Conservation (phyloP, 192 early-diverging fungal genomes). For the Gigaspora rosea region DNA sequence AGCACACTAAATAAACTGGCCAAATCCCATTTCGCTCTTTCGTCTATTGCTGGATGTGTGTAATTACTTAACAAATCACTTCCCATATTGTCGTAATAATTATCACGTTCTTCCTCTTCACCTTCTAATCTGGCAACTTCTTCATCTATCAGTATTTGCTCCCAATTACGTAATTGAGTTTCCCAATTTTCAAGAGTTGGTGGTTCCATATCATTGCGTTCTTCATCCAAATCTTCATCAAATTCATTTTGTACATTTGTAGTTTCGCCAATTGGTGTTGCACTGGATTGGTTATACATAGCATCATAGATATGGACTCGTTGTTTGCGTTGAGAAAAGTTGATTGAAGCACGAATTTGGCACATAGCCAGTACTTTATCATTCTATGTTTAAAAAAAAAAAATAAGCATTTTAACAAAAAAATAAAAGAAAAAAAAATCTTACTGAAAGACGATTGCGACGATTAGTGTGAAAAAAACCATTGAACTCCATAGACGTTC, state of each 20-base stretch:
- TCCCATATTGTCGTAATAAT: neutral
- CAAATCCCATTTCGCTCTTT: neutral
- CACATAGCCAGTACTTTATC: too few species aligned
- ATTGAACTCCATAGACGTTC: too few species aligned
- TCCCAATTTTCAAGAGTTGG: neutral
- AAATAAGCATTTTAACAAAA: neutral
- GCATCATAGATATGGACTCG: neutral
- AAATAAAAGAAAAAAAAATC: neutral
- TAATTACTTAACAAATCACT: slow-evolving; percentile 15
- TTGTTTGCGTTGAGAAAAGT: too few species aligned
- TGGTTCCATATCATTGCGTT: neutral
- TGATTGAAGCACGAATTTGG: too few species aligned
- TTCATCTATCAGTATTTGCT: too few species aligned
- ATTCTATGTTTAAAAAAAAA: neutral
- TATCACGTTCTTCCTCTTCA: neutral
- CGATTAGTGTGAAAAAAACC: neutral
- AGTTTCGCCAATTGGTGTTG: neutral
- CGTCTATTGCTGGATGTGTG: neutral
- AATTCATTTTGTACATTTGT: neutral
- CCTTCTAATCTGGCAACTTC: too few species aligned
- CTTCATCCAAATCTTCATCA: too few species aligned
- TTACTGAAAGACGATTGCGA: neutral
- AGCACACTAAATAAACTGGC: neutral
- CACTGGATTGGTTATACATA: neutral
- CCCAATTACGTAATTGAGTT: too few species aligned